phyloP scores from a whole-genome alignment of 495 filamentous ascomycete species.

The Penicillium odoratum region DNA sequence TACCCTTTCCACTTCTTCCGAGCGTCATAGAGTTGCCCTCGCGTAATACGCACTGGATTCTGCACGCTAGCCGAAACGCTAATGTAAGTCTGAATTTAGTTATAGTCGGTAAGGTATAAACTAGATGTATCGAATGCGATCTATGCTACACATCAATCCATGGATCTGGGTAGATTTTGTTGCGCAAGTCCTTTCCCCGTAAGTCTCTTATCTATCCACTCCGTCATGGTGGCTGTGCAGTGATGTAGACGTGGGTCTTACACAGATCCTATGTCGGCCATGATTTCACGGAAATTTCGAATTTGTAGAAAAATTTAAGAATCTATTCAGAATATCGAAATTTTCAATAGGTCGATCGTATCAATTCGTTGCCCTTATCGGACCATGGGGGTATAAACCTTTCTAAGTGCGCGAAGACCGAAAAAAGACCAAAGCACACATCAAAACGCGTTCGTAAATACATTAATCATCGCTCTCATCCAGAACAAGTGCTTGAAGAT shows the following conservation, averaged over 20 bases:
- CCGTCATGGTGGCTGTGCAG: conserved; percentile 21
- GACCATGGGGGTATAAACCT: not conserved
- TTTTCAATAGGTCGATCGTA: not conserved
- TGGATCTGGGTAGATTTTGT: not conserved
- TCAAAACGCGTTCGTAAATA: conserved; percentile 1
- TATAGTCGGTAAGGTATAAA: not conserved
- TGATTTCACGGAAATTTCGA: not conserved
- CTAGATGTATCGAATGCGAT: not conserved
- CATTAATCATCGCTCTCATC: conserved; percentile 63
- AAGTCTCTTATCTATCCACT: conserved; percentile 8
- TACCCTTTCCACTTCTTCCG: conserved; percentile 25
- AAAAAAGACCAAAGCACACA: conserved; percentile 2
- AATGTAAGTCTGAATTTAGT: not conserved
- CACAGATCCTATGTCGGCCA: conserved; percentile 3
- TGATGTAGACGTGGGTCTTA: conserved; percentile 27
- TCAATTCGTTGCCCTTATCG: not conserved
- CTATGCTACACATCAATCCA: not conserved
- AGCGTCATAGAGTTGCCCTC: conserved; percentile 26
- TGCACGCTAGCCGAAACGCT: not conserved
- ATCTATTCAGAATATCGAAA: not conserved
- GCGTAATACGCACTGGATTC: conserved; percentile 7
- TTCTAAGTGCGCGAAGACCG: not conserved
- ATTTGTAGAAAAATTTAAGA: not conserved
- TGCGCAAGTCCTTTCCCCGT: not conserved
- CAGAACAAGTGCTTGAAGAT: conserved; percentile 69